Conservation (phyloP, 2,329 filamentous ascomycete genomes). For the Trichoderma sp. region DNA sequence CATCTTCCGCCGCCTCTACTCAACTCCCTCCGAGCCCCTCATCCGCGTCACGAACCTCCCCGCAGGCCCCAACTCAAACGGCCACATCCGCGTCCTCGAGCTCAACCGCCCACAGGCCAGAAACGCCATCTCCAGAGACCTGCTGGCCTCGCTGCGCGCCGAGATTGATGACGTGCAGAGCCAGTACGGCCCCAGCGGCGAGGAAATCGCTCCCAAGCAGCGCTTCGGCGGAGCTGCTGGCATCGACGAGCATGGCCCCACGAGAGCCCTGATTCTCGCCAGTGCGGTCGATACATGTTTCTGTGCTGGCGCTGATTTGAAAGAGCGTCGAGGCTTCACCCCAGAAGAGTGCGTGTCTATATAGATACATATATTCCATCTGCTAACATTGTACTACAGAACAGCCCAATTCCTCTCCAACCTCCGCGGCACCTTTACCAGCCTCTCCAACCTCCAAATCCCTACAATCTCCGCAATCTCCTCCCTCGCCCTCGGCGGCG, state of each 20-base stretch:
- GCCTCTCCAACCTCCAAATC: constrained; percentile 74
- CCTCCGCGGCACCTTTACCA: constrained; percentile 74
- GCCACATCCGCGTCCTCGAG: constrained; percentile 84
- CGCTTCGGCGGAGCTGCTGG: constrained; percentile 50
- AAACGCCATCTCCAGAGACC: constrained; percentile 83
- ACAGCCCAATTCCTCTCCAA: constrained; percentile 75
- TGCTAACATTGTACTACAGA: constrained; percentile 48
- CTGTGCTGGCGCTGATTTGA: constrained; percentile 92
- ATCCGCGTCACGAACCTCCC: constrained; percentile 74
- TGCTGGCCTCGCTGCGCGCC: constrained; percentile 70
- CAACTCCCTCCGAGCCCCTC: constrained; percentile 52
- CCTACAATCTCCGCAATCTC: constrained; percentile 89
- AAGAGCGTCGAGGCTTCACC: constrained; percentile 78
- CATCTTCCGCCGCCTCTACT: constrained; percentile 41
- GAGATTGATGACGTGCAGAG: constrained; percentile 72
- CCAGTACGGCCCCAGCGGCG: constrained; percentile 58
- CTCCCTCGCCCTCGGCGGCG: constrained; percentile 85
- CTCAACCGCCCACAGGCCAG: constrained; percentile 82
- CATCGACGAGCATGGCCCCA: constrained; percentile 55
- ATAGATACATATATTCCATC: too few relatives aligned
- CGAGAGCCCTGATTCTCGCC: constrained; percentile 79
- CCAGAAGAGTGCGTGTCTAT: constrained; percentile 85
- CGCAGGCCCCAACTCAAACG: constrained; percentile 61
- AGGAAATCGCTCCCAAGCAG: constrained; percentile 49
- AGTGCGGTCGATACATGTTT: constrained; percentile 86